Conservation (phyloP, 306 rosid genomes). For the Vicia villosa region DNA sequence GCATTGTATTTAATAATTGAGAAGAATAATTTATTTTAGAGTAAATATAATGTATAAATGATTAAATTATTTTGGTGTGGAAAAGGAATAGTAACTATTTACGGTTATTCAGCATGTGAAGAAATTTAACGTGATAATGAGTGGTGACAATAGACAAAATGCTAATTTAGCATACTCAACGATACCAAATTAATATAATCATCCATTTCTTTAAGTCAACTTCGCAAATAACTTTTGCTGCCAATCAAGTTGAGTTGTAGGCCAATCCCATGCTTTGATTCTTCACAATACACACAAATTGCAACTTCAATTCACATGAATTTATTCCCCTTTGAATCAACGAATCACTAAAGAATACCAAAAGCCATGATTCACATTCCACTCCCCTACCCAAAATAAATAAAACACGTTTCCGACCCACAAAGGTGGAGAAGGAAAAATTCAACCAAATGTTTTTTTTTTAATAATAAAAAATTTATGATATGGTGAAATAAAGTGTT, state of each 20-base stretch:
- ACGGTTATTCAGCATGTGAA: not conserved
- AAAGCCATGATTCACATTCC: constrained; percentile 32
- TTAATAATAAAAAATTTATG: too few relatives aligned
- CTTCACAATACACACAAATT: not conserved
- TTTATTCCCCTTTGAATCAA: constrained; percentile 1
- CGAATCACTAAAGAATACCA: constrained; percentile 11
- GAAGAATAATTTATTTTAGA: too few relatives aligned
- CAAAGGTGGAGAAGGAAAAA: constrained; percentile 34
- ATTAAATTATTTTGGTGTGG: too few relatives aligned
- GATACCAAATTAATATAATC: constrained; percentile 41
- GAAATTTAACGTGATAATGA: not conserved
- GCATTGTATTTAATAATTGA: too few relatives aligned
- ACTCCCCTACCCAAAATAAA: constrained; percentile 23
- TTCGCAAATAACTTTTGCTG: constrained; percentile 18
- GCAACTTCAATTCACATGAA: constrained; percentile 5
- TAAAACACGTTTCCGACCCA: constrained; percentile 42
- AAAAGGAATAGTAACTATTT: not conserved
- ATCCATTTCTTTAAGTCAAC: constrained; percentile 38
- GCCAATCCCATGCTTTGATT: constrained; percentile 26
- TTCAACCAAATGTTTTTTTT: not conserved
- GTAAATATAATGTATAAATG: too few relatives aligned
- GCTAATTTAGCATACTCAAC: constrained; percentile 4
- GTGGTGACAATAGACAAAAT: constrained; percentile 25
- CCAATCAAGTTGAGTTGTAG: constrained; percentile 18
- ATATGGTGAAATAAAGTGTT: too few relatives aligned